Evolutionary conservation across 1,284 basidiomycete species (phyloP), one percentile per base, ranked within the genome.

Genomic region (Boletus albobrunnescens): DNA sequence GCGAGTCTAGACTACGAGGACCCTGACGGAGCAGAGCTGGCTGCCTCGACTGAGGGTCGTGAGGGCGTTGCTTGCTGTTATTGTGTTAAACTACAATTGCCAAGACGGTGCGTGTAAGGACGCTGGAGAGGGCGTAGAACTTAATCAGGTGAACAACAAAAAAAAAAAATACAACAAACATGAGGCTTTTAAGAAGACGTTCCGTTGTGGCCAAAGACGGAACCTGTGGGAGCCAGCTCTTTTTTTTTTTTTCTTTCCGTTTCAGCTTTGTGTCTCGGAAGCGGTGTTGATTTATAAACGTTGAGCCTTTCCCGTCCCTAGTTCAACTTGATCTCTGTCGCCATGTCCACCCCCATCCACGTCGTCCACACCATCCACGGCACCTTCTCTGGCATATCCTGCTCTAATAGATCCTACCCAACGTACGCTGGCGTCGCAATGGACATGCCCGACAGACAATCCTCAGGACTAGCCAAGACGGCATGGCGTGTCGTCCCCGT

Each of bases 361-460:
- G 51, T 54, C 23, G 57, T 67, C 27, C 63, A 67, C 38, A 63
- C 62, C 47, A 67, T 64, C 39, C 62, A 64, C 30, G 61, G 61
- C 19, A 57, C 63, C 3, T 61, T 67, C 32, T 60, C 61, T 37
- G 61, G 61, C 35, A 51, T 67, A 19, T 48, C 60, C 23, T 55
- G 51, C 30, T 46, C 47, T 44, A 51, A 19, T 12, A 41, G 44
- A 49, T 30, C 53, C 30, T 56, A 51, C n/a, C 36, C 50, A 40
- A 32, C 33, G 57, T 53, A 64, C 57, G 61, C 57, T 50, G 53
- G 63, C 57, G 59, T 67, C 57, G 46, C 49, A 41, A 52, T 55
- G 20, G 50, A 59, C 42, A 44, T 49, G 42, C 36, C 59, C 44
- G 52, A 67, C 31, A 59, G 56, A 61, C 52, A 51, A n/a, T n/a